Conservation (phyloP, 2,329 filamentous ascomycete species). For the Dothistroma pini region DNA sequence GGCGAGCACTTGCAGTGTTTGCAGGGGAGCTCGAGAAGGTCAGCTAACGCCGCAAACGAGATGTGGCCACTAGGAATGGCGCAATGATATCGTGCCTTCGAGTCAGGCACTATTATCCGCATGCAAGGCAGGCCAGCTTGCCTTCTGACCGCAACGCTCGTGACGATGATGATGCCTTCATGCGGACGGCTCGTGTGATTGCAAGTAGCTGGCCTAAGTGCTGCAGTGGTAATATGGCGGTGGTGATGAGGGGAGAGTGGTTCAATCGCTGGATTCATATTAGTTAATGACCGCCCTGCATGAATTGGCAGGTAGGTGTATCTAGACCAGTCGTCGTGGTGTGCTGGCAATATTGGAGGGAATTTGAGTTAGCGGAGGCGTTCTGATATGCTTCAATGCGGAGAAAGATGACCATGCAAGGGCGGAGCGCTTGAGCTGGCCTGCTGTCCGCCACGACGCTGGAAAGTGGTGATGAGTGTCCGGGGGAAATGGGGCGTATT, state of each 20-base stretch:
- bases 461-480: neutral
- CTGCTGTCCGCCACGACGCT: neutral
- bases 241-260: neutral
- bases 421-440: neutral
- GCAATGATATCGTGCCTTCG: slow-evolving; percentile 8
- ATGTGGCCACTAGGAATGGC: slow-evolving; percentile 7
- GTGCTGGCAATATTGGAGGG: slow-evolving; percentile 2
- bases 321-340: neutral
- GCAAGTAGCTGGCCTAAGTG: neutral
- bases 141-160: neutral
- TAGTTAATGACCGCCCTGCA: slow-evolving; percentile 1
- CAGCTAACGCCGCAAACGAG: neutral
- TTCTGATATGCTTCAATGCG: slow-evolving; percentile 5
- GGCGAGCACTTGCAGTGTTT: neutral
- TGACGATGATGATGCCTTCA: neutral
- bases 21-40: neutral
- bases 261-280: slow-evolving; percentile 3
- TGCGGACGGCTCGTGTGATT: neutral
- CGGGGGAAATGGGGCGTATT: too few species aligned
- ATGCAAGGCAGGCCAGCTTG: neutral
- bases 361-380: slow-evolving; percentile 7
- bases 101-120: slow-evolving; percentile 1
- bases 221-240: neutral
- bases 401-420: neutral
- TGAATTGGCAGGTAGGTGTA: neutral